phyloP scores from a whole-genome alignment of 306 rosid genomes.

The Abrus precatorius region DNA sequence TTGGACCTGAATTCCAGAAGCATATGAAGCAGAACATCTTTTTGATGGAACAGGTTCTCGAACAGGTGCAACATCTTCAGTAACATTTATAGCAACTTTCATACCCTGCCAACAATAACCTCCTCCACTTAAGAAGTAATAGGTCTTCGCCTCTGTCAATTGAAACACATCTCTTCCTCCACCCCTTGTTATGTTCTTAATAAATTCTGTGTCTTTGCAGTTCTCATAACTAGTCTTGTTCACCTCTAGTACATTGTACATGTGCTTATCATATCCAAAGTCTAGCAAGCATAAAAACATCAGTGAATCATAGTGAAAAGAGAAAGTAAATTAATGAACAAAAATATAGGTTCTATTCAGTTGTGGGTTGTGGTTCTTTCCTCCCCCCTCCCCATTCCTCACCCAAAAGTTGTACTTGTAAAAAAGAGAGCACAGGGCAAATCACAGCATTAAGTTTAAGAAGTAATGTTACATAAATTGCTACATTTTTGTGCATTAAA shows the following conservation, averaged over 20 bases:
- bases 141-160: constrained; percentile 50
- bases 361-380: background rate
- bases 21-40: constrained; percentile 16
- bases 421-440: too few species aligned
- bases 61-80: constrained; percentile 19
- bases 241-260: constrained; percentile 72
- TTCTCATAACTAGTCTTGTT: constrained; percentile 63
- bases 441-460: too few species aligned
- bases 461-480: too few species aligned
- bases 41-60: constrained; percentile 32
- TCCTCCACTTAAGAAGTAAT: constrained; percentile 68
- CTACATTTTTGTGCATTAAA: too few species aligned
- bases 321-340: background rate
- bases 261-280: constrained; percentile 64
- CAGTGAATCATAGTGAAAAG: constrained; percentile 3
- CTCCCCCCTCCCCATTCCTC: background rate
- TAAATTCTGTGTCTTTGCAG: constrained; percentile 63
- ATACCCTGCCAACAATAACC: constrained; percentile 67
- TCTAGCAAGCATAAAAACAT: constrained; percentile 45
- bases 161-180: constrained; percentile 75
- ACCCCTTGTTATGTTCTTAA: constrained; percentile 64
- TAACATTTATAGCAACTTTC: constrained; percentile 60
- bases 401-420: background rate
- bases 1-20: background rate
- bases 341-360: background rate